These are phyloP conservation scores for Metarhizium anisopliae DNA, from an alignment of 2,329 filamentous ascomycete species.

Conservation along the genomic window DNA sequence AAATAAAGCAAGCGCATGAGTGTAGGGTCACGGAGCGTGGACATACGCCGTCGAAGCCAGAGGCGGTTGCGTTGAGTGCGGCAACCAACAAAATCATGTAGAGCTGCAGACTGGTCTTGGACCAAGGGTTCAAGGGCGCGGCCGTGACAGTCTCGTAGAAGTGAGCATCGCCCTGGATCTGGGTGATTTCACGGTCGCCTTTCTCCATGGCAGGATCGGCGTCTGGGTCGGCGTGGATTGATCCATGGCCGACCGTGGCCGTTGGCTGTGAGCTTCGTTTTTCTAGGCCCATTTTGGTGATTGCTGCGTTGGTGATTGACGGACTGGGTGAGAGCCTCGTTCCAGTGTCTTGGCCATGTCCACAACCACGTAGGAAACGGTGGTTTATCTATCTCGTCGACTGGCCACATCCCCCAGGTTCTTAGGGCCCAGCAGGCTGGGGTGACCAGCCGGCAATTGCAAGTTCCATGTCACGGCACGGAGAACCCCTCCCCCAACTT, in stretches of 20 bases:
- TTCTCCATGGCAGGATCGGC: constrained; percentile 11
- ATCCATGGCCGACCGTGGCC: constrained; percentile 6
- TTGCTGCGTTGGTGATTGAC: not conserved
- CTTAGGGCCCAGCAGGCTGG: not conserved
- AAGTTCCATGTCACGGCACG: not conserved
- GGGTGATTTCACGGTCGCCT: constrained; percentile 13
- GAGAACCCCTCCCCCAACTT: not conserved
- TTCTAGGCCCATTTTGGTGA: not conserved
- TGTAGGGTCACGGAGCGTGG: not conserved
- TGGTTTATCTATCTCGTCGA: not conserved
- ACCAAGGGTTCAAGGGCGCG: constrained; percentile 22
- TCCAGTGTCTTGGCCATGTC: not conserved
- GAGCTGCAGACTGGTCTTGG: constrained; percentile 25
- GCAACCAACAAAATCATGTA: constrained; percentile 27
- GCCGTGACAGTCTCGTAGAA: constrained; percentile 19
- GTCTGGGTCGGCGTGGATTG: constrained; percentile 8
- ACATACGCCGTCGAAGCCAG: constrained; percentile 27
- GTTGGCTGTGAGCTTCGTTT: not conserved
- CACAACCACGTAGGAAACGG: not conserved
- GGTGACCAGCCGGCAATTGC: not conserved
- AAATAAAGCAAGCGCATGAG: not conserved
- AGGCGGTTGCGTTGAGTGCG: constrained; percentile 27
- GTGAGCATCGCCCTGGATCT: constrained; percentile 19
- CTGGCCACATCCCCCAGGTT: not conserved
- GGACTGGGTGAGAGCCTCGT: not conserved